Evolutionary conservation across 306 rosid species (phyloP).

Genomic region (Fragaria nilgerrensis): DNA sequence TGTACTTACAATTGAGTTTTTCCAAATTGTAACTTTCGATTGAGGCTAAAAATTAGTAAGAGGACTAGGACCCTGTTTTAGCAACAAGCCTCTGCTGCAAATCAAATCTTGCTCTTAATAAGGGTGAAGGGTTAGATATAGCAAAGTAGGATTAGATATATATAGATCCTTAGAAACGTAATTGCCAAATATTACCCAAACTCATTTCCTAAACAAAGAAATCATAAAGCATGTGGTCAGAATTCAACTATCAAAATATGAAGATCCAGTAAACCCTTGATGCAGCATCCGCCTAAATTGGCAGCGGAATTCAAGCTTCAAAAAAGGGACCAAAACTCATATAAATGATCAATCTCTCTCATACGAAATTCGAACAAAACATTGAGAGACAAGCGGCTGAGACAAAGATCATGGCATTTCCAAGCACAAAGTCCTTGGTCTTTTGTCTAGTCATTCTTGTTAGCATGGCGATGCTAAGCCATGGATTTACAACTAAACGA

Average conservation of each 20-base stretch:
- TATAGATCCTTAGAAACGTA: background rate
- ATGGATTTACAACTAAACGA: background rate
- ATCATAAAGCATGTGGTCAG: background rate
- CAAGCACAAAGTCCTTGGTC: background rate
- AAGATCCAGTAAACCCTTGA: background rate
- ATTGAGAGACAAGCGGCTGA: background rate
- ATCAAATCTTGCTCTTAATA: background rate
- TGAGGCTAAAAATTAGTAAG: background rate
- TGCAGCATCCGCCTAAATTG: background rate
- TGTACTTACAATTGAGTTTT: too few species aligned
- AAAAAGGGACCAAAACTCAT: background rate
- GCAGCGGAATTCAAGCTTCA: background rate
- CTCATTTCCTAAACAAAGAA: background rate
- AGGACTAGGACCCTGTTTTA: background rate
- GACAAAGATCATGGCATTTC: background rate
- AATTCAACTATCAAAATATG: background rate
- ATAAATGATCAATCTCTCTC: background rate
- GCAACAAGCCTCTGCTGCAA: background rate
- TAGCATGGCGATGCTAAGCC: background rate
- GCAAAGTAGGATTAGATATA: background rate
- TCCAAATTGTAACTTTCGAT: too few species aligned
- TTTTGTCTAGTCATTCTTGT: background rate
- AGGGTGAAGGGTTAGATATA: too few species aligned
- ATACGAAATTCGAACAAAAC: background rate
- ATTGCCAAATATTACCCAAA: background rate